Base-by-base conservation (phyloP, 352 stramenopile species). In the Pythium guiyangense region DNA sequence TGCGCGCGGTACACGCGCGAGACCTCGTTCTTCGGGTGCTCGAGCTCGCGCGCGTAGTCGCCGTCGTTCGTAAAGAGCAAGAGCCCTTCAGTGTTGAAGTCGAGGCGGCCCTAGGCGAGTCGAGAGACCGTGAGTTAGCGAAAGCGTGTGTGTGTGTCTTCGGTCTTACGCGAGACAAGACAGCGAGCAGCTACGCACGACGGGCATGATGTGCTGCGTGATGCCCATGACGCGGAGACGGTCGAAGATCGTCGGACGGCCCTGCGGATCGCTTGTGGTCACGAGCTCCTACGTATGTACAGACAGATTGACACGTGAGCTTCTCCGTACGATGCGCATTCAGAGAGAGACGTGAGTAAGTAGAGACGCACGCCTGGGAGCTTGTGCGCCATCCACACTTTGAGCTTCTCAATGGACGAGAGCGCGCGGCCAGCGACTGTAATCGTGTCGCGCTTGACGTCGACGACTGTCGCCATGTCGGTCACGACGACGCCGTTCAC, bases 31-130 rank as follows among this genome's bases (percentile, higher is more conserved):
- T 79, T 84, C 25, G 92, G 92, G 52, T 96, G 89, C 60, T 98
- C 92, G 60, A 98, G 64, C 42, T 84, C 60, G 15, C 89, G 72
- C 25, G 90, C 86, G 62, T 96, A 96, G 57, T 94, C 89, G 29
- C 92, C 92, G 59, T 97, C 82, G 63, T 96, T 97, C 14, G 89
- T 97, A 14, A 98, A 76, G n/a, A 98, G 74, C 58, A 98, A 63
- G 31, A 98, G 66, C 2, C 92, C 92, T 63, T 97, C 90, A 15
- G 87, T 96, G 54, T 96, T 94, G 64, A 86, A 97, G 61, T 98
- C 92, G n/a, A 98, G 76, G 58, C 88, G 86, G 18, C 86, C 86
- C 83, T 86, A 43, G 4, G n/a, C 39, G 17, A 18, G n/a, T 49
- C 15, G 31, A 48, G 43, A 39, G 22, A 42, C n/a, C 11, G 14